Evolutionary conservation across 257 asterid species (phyloP), one percentile per base, ranked within the genome.

Genomic region (Echium plantagineum): DNA sequence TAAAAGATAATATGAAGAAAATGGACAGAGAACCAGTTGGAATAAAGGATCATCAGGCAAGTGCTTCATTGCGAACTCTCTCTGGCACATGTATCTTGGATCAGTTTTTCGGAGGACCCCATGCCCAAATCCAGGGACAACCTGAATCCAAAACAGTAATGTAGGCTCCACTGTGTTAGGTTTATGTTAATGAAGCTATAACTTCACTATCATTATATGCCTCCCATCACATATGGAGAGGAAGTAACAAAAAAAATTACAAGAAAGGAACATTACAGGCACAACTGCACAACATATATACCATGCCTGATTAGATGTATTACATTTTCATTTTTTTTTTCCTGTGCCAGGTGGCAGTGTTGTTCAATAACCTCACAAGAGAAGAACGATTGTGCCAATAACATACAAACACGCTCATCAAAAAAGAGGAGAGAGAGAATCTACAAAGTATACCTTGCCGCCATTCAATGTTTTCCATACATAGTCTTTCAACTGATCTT

Each of bases 381-480:
- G 26, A 24, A 1, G 38, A 38, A 38, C n/a, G 48, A 38, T 38
- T 15, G 48, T 7, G 48, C 3, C 48, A 38, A 31, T 5, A 31
- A 38, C 15, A 38, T 38, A 38, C 1, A 10, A 38, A 38, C 15
- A 9, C 13, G 9, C 48, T 38, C 48, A 7, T 7, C 0, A 38
- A 7, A 38, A 38, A 10, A 10, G 17, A 10, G 49, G 17, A 42
- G 49, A 42, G 32, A 28, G 32, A 13, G 49, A 10, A 42, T 42
- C 49, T 13, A 42, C 49, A 15, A 20, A 48, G 57, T 17, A 53
- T 77, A 86, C 95, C 94, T 86, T 86, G 76, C 95, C 98, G 71
- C 96, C 76, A 76, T 91, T 93, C 78, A 93, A 75, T 61, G 99
- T 93, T 78, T 93, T 89, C 95, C 94, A 93, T 60, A 93, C 87